Evolutionary conservation across 83 land plant species (phyloP).

Genomic region (Picea abies): DNA sequence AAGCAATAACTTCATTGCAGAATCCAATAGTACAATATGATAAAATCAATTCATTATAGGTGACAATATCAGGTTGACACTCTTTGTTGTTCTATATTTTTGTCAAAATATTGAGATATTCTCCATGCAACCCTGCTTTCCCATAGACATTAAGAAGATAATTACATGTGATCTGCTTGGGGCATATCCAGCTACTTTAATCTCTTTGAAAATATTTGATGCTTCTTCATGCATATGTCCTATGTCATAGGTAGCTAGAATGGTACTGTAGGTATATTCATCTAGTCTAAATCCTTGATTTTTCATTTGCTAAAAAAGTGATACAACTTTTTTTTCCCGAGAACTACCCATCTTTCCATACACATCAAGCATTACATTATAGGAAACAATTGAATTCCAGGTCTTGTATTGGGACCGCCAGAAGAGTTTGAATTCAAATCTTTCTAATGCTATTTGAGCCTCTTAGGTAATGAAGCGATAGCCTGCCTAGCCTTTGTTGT

Average conservation of each 20-base stretch:
- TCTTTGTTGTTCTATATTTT: conserved; percentile 72
- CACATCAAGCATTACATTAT: conserved; percentile 16
- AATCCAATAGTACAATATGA: conserved; percentile 82
- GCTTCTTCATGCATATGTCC: conserved; percentile 69
- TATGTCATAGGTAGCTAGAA: conserved; percentile 78
- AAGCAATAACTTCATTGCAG: conserved; percentile 56
- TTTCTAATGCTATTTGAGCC: too few species aligned
- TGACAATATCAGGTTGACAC: conserved; percentile 67
- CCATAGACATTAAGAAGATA: conserved; percentile 84
- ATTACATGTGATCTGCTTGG: conserved; percentile 83
- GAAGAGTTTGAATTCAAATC: too few species aligned
- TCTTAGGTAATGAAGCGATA: too few species aligned
- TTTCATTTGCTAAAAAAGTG: conserved; percentile 69
- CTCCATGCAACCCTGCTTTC: conserved; percentile 65
- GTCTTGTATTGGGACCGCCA: too few species aligned
- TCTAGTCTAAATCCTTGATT: conserved; percentile 58
- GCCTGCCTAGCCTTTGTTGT: too few species aligned
- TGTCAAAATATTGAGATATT: conserved; percentile 60
- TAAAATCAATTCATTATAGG: conserved; percentile 84
- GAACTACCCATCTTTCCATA: too few species aligned
- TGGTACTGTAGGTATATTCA: conserved; percentile 84
- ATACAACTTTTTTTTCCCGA: conserved; percentile 33
- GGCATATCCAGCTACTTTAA: conserved; percentile 57
- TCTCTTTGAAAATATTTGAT: conserved; percentile 37
- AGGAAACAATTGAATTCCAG: too few species aligned